Evolutionary conservation across 2,329 filamentous ascomycete genomes (phyloP).

Genomic region (Cytospora schulzeri): DNA sequence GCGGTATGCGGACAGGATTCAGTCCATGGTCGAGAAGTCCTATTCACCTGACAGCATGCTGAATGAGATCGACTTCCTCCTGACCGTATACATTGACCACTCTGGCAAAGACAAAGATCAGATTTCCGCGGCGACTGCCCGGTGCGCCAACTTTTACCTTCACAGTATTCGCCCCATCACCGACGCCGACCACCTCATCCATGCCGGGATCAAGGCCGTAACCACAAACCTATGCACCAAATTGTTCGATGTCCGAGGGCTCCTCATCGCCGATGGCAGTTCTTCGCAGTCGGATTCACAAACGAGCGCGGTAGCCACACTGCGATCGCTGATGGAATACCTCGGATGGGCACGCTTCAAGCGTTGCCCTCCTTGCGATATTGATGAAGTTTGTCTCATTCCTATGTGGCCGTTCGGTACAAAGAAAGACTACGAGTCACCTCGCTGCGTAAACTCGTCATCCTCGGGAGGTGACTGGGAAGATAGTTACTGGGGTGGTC

Average conservation of each 20-base stretch:
- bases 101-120: slow-evolving; percentile 34
- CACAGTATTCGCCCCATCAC: slow-evolving; percentile 38
- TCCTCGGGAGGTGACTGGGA: slow-evolving; percentile 3
- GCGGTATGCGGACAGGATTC: slow-evolving; percentile 61
- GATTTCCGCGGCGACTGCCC: slow-evolving; percentile 42
- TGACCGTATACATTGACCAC: slow-evolving; percentile 50
- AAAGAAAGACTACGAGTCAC: slow-evolving; percentile 28
- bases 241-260: slow-evolving; percentile 35
- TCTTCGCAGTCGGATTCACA: background rate
- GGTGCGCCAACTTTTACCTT: slow-evolving; percentile 52
- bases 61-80: slow-evolving; percentile 41
- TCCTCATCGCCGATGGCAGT: slow-evolving; percentile 27
- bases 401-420: slow-evolving; percentile 31
- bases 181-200: slow-evolving; percentile 47
- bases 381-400: slow-evolving; percentile 30
- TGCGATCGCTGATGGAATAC: slow-evolving; percentile 23
- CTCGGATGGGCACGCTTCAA: slow-evolving; percentile 31
- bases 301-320: background rate
- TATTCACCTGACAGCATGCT: slow-evolving; percentile 37
- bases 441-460: slow-evolving; percentile 29
- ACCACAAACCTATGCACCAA: slow-evolving; percentile 42
- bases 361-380: slow-evolving; percentile 27
- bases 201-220: slow-evolving; percentile 45
- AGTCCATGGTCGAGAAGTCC: slow-evolving; percentile 39
- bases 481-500: slow-evolving; percentile 28